Base-by-base conservation (phyloP, 2,329 filamentous ascomycete genomes). In the Xylaria multiplex region DNA sequence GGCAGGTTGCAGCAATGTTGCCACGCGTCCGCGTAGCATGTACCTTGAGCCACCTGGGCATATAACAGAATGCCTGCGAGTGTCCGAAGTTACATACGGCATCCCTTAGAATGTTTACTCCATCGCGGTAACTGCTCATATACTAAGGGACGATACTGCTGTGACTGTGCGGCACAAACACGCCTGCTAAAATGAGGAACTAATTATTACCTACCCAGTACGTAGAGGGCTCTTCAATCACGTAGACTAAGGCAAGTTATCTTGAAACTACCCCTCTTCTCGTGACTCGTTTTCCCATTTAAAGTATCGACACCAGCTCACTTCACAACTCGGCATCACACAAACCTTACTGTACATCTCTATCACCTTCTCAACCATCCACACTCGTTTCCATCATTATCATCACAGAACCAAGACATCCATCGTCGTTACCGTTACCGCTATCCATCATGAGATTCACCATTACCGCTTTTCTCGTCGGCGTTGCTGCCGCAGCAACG, bases 381-480 rank as follows among this genome's bases (percentile, higher is more conserved):
- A 54, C 24, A 13, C 37, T 7, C 40, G 4, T 42, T 32, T 4
- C 9, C 22, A 37, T 35, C 27, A 13, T n/a, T 6, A 6, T 45
- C 11, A 24, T 24, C 24, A 6, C 40, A 3, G 45, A 30, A 24
- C 19, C 24, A 6, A 32, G 2, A 50, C 30, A 16, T 1, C 13
- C n/a, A 13, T 22, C 46, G 19, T 8, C 24, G 2, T 46, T n/a
- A 1, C 16, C 37, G 1, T 40, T 4, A 42, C 11, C 11, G 6
- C 11, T 37, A 9, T 37, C 35, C 35, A 37, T 4, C 1, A 69
- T 69, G 67, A 63, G 43, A 30, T 13, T 52, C 43, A 40, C 30
- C 6, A 22, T 40, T 24, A 22, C 13, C 30, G 40, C 42, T 19
- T 2, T 56, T n/a, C 7, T 68, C 11, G 55, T 52, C n/a, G 27